Percentiles rank a stretch among this genome's conserved stretches.
These are phyloP conservation scores for Penicillium maclennaniae DNA, from an alignment of 495 filamentous ascomycete genomes.

Conservation along the genomic window DNA sequence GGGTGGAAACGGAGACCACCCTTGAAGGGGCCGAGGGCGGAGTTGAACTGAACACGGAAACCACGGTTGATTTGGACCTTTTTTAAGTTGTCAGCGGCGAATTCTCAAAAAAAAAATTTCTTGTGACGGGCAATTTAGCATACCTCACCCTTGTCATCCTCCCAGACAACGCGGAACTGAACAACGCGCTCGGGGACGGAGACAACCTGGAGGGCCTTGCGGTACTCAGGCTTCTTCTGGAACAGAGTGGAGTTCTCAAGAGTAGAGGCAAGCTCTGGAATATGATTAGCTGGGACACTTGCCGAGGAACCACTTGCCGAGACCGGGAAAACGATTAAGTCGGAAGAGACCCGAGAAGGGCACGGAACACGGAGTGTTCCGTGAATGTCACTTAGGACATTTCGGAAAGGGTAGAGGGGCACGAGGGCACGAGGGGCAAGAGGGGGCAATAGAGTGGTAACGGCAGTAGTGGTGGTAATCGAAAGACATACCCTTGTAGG, in stretches of 20 bases:
- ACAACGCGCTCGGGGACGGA: constrained; percentile 93
- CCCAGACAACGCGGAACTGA: constrained; percentile 97
- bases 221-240: constrained; percentile 88
- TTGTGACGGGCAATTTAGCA: neutral
- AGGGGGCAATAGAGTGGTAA: neutral
- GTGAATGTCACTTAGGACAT: neutral
- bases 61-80: constrained; percentile 91
- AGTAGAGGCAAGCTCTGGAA: constrained; percentile 81
- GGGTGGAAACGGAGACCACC: constrained; percentile 95
- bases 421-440: neutral
- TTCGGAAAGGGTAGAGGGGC: constrained; percentile 3
- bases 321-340: constrained; percentile 10
- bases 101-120: too few species aligned
- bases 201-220: constrained; percentile 80
- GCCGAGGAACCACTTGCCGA: constrained; percentile 26
- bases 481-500: constrained; percentile 75
- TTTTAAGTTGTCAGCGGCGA: constrained; percentile 24
- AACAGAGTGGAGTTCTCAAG: constrained; percentile 94
- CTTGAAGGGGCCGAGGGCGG: constrained; percentile 96
- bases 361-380: neutral
- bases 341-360: neutral
- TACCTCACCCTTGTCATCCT: constrained; percentile 74
- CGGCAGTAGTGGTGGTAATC: neutral
- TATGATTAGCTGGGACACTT: constrained; percentile 22
- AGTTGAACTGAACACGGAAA: constrained; percentile 99